phyloP scores from a whole-genome alignment of 345 rosid species.

The Camelina hispida region DNA sequence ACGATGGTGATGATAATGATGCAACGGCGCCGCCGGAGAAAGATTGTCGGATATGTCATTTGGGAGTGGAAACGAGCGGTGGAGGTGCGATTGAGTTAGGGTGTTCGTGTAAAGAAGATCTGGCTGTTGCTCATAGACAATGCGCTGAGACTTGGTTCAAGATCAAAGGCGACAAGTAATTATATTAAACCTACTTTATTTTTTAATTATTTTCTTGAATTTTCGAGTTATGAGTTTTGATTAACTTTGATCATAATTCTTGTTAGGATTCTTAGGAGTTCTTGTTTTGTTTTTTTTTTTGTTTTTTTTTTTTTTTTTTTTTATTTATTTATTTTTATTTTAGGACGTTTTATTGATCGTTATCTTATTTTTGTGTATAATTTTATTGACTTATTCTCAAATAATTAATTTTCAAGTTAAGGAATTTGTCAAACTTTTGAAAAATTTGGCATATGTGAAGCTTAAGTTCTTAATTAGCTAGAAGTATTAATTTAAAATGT shows the following conservation, averaged over 20 bases:
- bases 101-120: slow-evolving; percentile 92
- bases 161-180: slow-evolving; percentile 87
- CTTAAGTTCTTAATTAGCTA: slow-evolving; percentile 1
- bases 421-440: neutral
- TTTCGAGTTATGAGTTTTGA: neutral
- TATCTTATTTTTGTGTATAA: neutral
- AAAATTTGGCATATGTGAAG: neutral
- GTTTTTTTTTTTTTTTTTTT: too few relatives aligned
- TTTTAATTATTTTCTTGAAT: neutral
- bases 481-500: neutral
- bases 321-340: too few relatives aligned
- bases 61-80: slow-evolving; percentile 70
- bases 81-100: slow-evolving; percentile 79
- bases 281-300: neutral
- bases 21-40: slow-evolving; percentile 63
- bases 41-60: slow-evolving; percentile 92
- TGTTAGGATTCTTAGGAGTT: slow-evolving; percentile 13
- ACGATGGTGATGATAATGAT: slow-evolving; percentile 54
- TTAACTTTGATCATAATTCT: slow-evolving; percentile 4
- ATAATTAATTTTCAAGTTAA: neutral
- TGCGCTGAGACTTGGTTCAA: slow-evolving; percentile 99
- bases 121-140: slow-evolving; percentile 91
- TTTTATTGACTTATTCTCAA: slow-evolving; percentile 8
- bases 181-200: neutral
- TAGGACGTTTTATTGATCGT: neutral